Percentiles rank a stretch among this genome's conserved stretches.
Conservation (phyloP, 73 alveolate genomes). For the Paramecium pentaurelia region DNA sequence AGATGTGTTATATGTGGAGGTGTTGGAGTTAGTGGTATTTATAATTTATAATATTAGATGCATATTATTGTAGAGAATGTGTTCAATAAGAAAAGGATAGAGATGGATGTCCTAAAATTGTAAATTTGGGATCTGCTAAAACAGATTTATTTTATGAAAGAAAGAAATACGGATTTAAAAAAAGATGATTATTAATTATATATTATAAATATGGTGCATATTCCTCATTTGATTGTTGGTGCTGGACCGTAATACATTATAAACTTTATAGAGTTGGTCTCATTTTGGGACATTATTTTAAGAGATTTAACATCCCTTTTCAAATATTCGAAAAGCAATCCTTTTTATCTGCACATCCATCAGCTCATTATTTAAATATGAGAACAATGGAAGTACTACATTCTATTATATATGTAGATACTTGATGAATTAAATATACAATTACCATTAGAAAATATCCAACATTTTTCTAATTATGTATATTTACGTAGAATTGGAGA, state of each 20-base stretch:
- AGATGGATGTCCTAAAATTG: conserved; percentile 99
- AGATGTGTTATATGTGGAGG: conserved; percentile 98
- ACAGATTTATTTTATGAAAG: conserved; percentile 98
- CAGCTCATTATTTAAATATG: conserved; percentile 69
- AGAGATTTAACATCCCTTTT: not conserved
- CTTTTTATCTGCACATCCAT: conserved; percentile 60
- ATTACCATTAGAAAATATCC: not conserved
- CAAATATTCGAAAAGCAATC: not conserved
- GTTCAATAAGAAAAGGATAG: conserved; percentile 93
- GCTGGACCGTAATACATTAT: conserved; percentile 10
- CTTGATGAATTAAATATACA: not conserved
- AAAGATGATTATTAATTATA: conserved; percentile 53
- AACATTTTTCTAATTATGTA: not conserved
- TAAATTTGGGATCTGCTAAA: conserved; percentile 96
- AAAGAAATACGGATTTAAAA: conserved; percentile 93
- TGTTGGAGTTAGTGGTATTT: conserved; percentile 84
- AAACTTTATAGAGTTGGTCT: not conserved
- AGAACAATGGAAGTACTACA: conserved; percentile 65
- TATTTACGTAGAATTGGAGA: conserved; percentile 1
- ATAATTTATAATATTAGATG: conserved; percentile 68
- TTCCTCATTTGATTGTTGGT: conserved; percentile 24
- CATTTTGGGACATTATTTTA: not conserved
- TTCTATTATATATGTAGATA: not conserved
- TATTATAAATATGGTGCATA: not conserved
- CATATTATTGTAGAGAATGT: conserved; percentile 98